These are phyloP conservation scores for Pleurotus eryngii DNA, from an alignment of 768 basidiomycete genomes.

Conservation along the genomic window DNA sequence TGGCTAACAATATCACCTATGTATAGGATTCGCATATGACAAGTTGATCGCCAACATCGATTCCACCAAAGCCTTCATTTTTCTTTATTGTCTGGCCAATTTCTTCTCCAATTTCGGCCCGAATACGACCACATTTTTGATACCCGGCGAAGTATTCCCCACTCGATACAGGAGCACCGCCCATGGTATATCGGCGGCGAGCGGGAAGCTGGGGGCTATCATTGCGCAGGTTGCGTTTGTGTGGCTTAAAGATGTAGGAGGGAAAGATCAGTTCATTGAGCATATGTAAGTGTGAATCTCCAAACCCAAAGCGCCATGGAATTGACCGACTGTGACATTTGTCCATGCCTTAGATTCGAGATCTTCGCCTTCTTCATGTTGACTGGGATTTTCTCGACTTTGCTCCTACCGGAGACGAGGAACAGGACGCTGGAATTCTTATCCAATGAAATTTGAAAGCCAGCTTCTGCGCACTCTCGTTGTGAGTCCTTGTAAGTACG, in stretches of 20 bases:
- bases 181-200: conserved; percentile 81
- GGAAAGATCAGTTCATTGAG: conserved; percentile 53
- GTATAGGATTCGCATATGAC: conserved; percentile 63
- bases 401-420: conserved; percentile 81
- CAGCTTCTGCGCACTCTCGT: conserved; percentile 31
- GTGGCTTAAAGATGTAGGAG: conserved; percentile 66
- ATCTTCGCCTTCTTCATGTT: conserved; percentile 87
- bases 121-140: conserved; percentile 75
- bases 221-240: conserved; percentile 77
- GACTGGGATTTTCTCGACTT: conserved; percentile 78
- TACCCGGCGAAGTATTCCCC: conserved; percentile 84
- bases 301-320: too few relatives aligned
- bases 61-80: conserved; percentile 62
- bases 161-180: conserved; percentile 86
- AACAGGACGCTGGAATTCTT: conserved; percentile 62
- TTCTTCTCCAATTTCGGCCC: conserved; percentile 92
- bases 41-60: conserved; percentile 41
- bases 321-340: too few relatives aligned
- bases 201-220: conserved; percentile 82
- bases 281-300: conserved; percentile 56
- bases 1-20: not conserved
- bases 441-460: conserved; percentile 67
- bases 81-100: conserved; percentile 83
- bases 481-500: conserved; percentile 21
- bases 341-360: conserved; percentile 46